Evolutionary conservation across 371 early-diverging fungal species (phyloP).

Genomic region (Rhizopus sp.): DNA sequence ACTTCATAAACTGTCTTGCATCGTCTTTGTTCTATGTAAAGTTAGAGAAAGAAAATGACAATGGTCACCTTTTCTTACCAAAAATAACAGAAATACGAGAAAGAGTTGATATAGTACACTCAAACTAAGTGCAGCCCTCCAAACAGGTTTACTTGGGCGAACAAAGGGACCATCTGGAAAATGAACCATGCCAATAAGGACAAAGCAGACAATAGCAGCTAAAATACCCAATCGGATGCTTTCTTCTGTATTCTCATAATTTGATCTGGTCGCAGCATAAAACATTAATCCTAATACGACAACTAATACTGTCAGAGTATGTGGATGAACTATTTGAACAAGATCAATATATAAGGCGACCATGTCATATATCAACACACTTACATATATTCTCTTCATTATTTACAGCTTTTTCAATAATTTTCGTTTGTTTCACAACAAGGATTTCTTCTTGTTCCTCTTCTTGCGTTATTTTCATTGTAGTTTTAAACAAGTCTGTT

Average conservation of each 20-base stretch:
- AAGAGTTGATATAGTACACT: slow-evolving; percentile 87
- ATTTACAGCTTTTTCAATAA: slow-evolving; percentile 13
- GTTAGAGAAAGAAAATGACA: neutral
- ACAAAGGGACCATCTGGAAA: slow-evolving; percentile 95
- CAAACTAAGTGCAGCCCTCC: slow-evolving; percentile 85
- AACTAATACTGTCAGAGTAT: slow-evolving; percentile 53
- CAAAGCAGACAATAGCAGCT: slow-evolving; percentile 72
- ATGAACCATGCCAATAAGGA: slow-evolving; percentile 83
- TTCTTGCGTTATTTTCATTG: neutral
- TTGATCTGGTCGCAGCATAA: slow-evolving; percentile 58
- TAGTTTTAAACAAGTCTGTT: neutral
- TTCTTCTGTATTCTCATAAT: slow-evolving; percentile 53
- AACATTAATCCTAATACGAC: slow-evolving; percentile 53
- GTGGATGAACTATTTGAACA: slow-evolving; percentile 46
- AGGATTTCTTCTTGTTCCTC: neutral
- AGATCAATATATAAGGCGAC: neutral
- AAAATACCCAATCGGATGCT: slow-evolving; percentile 73
- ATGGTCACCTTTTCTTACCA: slow-evolving; percentile 53
- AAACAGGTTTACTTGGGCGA: slow-evolving; percentile 93
- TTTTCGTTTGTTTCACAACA: slow-evolving; percentile 2
- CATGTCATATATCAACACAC: slow-evolving; percentile 2
- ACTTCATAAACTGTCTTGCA: slow-evolving; percentile 76
- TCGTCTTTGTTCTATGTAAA: slow-evolving; percentile 76
- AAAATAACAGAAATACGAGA: slow-evolving; percentile 88
- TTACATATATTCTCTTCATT: slow-evolving; percentile 22